Evolutionary conservation across 2,329 filamentous ascomycete species (phyloP).

Genomic region (Aspergillus amoenus): DNA sequence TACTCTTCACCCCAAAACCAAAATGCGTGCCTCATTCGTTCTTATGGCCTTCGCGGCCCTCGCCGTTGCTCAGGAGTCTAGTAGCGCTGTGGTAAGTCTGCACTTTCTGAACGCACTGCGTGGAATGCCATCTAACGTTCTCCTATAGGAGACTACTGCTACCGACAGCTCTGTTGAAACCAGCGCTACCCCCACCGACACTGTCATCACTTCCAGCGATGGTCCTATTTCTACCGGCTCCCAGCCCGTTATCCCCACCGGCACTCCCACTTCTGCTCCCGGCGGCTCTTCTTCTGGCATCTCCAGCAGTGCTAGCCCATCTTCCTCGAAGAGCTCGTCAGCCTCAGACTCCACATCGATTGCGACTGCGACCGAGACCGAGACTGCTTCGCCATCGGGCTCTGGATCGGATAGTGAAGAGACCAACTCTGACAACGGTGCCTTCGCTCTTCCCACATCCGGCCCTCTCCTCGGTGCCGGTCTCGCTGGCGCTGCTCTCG

Average conservation of each 20-base stretch:
- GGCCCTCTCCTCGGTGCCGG: conserved; percentile 37
- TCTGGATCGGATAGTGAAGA: conserved; percentile 14
- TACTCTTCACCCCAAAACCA: conserved; percentile 22
- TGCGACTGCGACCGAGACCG: not conserved
- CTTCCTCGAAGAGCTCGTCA: not conserved
- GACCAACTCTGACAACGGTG: conserved; percentile 28
- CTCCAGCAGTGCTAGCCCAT: conserved; percentile 6
- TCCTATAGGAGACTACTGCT: conserved; percentile 8
- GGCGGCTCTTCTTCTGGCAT: conserved; percentile 4
- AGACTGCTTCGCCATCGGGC: conserved; percentile 13
- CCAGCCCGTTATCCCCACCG: conserved; percentile 10
- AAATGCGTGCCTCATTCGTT: conserved; percentile 49
- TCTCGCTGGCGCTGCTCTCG: conserved; percentile 43
- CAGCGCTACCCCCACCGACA: conserved; percentile 12
- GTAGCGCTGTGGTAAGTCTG: conserved; percentile 21
- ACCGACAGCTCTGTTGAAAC: conserved; percentile 16
- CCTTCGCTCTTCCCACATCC: conserved; percentile 37
- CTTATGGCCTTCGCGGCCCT: conserved; percentile 45
- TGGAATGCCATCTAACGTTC: conserved; percentile 2
- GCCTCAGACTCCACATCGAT: conserved; percentile 18
- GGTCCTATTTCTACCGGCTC: not conserved
- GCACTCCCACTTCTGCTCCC: not conserved
- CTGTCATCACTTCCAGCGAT: not conserved
- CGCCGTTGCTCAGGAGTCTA: conserved; percentile 39
- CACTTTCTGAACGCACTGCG: not conserved